phyloP scores from a whole-genome alignment of 2,329 filamentous ascomycete genomes.

The Arthrobotrys musiformis region DNA sequence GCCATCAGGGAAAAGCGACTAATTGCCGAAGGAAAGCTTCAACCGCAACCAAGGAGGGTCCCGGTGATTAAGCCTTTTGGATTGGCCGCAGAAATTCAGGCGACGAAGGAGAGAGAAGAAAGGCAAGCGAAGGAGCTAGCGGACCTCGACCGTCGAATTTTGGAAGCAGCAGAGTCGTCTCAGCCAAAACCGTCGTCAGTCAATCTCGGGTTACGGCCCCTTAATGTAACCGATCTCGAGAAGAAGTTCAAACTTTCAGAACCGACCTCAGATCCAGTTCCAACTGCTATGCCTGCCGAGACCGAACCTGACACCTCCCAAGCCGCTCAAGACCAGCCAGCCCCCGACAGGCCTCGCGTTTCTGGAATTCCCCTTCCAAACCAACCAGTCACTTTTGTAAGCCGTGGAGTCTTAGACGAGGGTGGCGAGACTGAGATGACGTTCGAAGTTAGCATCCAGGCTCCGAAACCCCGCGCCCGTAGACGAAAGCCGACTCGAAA shows the following conservation, averaged over 20 bases:
- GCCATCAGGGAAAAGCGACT: conserved; percentile 61
- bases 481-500: background rate
- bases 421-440: background rate
- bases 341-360: background rate
- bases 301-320: background rate
- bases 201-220: background rate
- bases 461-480: background rate
- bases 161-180: background rate
- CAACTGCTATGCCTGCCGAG: too few species aligned
- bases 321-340: background rate
- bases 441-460: conserved; percentile 6
- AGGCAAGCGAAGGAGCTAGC: background rate
- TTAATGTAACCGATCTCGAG: background rate
- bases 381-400: background rate
- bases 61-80: conserved; percentile 21
- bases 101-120: background rate
- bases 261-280: background rate
- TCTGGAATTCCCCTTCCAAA: background rate
- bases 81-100: background rate
- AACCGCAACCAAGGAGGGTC: background rate
- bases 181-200: background rate
- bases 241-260: background rate
- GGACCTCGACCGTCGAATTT: background rate
- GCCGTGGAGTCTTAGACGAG: background rate
- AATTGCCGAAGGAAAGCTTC: conserved; percentile 18